Percentiles rank a stretch among this genome's conserved stretches.
phyloP scores from a whole-genome alignment of 2,329 filamentous ascomycete genomes.

The Fusarium goolgardi region DNA sequence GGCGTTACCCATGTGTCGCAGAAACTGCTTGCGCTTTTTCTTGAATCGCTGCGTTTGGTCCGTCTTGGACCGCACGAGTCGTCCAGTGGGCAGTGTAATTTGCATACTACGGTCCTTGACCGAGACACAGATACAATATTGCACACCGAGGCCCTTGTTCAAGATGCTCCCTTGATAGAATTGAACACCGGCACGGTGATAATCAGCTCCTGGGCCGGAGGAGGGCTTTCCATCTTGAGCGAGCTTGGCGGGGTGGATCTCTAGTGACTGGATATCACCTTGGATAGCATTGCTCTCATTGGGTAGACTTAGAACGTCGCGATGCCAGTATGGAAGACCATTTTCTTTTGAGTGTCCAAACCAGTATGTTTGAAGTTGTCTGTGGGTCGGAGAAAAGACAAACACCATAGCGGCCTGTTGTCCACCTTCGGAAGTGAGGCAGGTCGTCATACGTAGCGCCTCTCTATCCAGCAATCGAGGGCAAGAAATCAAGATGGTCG shows the following conservation, averaged over 20 bases:
- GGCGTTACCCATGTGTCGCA: constrained; percentile 47
- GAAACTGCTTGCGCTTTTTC: constrained; percentile 46
- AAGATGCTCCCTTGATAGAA: constrained; percentile 63
- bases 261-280: constrained; percentile 44
- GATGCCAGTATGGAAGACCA: constrained; percentile 53
- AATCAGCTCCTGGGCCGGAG: constrained; percentile 46
- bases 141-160: constrained; percentile 57
- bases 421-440: constrained; percentile 40
- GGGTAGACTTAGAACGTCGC: constrained; percentile 50
- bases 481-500: constrained; percentile 47
- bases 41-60: constrained; percentile 46
- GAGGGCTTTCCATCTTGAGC: constrained; percentile 11
- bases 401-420: constrained; percentile 49
- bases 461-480: constrained; percentile 47
- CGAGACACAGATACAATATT: constrained; percentile 53
- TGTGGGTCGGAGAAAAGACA: constrained; percentile 49
- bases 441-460: constrained; percentile 48
- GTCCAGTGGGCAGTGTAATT: constrained; percentile 47
- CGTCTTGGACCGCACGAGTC: constrained; percentile 43
- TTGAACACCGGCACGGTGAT: constrained; percentile 51
- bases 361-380: constrained; percentile 53
- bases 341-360: constrained; percentile 45
- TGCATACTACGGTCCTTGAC: constrained; percentile 41
- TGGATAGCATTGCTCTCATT: constrained; percentile 12
- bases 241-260: constrained; percentile 47